A percentile compares a stretch with the other conserved stretches of the same genome.
phyloP scores from a whole-genome alignment of 108 stramenopile species.

The Mediolabrus comicus region DNA sequence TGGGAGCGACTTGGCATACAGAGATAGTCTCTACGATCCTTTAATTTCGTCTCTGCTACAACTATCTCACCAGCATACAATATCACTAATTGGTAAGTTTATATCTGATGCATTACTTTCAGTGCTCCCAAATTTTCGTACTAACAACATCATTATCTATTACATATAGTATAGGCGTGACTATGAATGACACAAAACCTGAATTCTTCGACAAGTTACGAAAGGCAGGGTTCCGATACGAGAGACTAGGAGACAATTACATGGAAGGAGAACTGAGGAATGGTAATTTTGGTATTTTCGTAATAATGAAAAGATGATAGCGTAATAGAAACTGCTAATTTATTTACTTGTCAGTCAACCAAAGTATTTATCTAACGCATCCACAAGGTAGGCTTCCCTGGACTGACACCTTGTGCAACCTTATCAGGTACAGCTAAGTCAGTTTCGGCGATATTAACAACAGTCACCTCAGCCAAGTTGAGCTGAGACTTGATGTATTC shows the following conservation, averaged over 20 bases:
- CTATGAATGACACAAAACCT: conserved; percentile 84
- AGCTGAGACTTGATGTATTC: conserved; percentile 76
- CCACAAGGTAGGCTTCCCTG: conserved; percentile 81
- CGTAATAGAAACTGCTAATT: background rate
- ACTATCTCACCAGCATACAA: conserved; percentile 52
- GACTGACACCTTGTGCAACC: conserved; percentile 56
- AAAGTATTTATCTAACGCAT: conserved; percentile 51
- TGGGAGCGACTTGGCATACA: conserved; percentile 84
- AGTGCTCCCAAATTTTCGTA: background rate
- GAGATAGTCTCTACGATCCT: conserved; percentile 73
- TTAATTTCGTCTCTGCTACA: conserved; percentile 63
- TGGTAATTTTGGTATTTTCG: conserved; percentile 73
- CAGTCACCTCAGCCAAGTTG: conserved; percentile 50
- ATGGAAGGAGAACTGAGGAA: conserved; percentile 62
- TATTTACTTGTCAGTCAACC: background rate
- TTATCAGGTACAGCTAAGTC: conserved; percentile 58
- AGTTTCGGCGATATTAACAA: conserved; percentile 56
- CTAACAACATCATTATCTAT: background rate
- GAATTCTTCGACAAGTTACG: conserved; percentile 66
- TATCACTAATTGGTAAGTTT: conserved; percentile 67
- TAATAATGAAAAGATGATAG: conserved; percentile 46
- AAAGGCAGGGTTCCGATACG: conserved; percentile 63
- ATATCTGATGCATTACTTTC: no score
- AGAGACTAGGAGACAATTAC: conserved; percentile 63
- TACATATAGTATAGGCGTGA: conserved; percentile 39